Evolutionary conservation across 139 green algal species (phyloP).

Genomic region (Gonium pectorale): DNA sequence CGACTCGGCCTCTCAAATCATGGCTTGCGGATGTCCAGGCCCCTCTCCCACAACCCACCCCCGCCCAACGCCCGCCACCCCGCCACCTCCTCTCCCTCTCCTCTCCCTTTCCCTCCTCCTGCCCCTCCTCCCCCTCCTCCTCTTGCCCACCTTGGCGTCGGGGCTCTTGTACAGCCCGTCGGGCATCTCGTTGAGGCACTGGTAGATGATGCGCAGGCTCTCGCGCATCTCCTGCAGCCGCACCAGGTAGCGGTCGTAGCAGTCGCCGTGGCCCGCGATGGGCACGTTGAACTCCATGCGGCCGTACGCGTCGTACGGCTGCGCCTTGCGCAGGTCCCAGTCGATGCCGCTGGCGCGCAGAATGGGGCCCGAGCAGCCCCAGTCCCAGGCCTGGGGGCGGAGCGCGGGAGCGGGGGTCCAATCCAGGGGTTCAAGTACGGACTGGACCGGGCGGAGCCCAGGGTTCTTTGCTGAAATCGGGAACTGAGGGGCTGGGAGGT

Average conservation of each 20-base stretch:
- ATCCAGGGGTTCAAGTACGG: too few species aligned
- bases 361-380: slow-evolving; percentile 83
- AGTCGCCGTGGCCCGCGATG: slow-evolving; percentile 82
- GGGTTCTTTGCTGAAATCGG: too few species aligned
- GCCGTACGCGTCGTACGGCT: slow-evolving; percentile 91
- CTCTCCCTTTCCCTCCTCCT: too few species aligned
- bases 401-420: too few species aligned
- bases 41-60: too few species aligned
- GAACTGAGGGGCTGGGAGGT: too few species aligned
- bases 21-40: too few species aligned
- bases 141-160: slow-evolving; percentile 86
- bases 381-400: slow-evolving; percentile 68
- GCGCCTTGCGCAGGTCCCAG: slow-evolving; percentile 88
- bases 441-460: too few species aligned
- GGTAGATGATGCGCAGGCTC: slow-evolving; percentile 83
- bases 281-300: slow-evolving; percentile 88
- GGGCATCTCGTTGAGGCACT: slow-evolving; percentile 89
- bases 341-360: slow-evolving; percentile 80
- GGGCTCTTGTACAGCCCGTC: slow-evolving; percentile 79
- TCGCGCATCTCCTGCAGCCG: slow-evolving; percentile 86
- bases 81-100: too few species aligned
- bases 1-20: too few species aligned
- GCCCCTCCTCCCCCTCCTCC: too few species aligned
- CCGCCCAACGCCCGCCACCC: too few species aligned
- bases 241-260: slow-evolving; percentile 88